phyloP scores from a whole-genome alignment of 331 rosid genomes.

The Quercus lobata region DNA sequence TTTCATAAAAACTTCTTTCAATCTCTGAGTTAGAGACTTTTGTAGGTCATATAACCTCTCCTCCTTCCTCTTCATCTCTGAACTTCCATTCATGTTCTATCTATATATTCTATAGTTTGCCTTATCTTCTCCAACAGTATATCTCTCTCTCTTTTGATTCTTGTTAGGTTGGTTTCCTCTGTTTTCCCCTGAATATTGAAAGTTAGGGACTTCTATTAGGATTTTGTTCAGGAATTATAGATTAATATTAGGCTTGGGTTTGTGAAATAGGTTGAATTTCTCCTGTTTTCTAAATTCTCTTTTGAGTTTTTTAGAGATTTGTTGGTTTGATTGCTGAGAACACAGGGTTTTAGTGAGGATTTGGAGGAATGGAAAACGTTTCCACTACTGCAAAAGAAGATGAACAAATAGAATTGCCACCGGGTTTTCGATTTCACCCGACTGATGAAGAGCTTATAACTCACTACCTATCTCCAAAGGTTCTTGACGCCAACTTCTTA shows the following conservation, averaged over 20 bases:
- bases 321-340: constrained; percentile 2
- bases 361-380: constrained; percentile 41
- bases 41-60: constrained; percentile 21
- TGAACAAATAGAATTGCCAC: constrained; percentile 52
- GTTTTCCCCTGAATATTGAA: not conserved
- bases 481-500: constrained; percentile 42
- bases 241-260: not conserved
- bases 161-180: constrained; percentile 12
- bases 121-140: not conserved
- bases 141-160: not conserved
- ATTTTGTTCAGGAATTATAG: not conserved
- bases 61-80: not conserved
- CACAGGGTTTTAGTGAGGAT: constrained; percentile 13
- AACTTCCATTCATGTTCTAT: constrained; percentile 11
- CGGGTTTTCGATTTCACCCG: constrained; percentile 93
- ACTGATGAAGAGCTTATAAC: constrained; percentile 82
- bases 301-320: not conserved
- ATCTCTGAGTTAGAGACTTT: constrained; percentile 6
- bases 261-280: not conserved
- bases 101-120: not conserved
- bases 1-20: constrained; percentile 22
- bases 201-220: not conserved
- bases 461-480: constrained; percentile 66
- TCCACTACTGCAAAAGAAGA: constrained; percentile 25
- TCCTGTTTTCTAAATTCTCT: not conserved